Percentiles rank a stretch among this genome's conserved stretches.
These are phyloP conservation scores for Zanthoxylum bungeanum DNA, from an alignment of 345 rosid genomes.

Conservation along the genomic window DNA sequence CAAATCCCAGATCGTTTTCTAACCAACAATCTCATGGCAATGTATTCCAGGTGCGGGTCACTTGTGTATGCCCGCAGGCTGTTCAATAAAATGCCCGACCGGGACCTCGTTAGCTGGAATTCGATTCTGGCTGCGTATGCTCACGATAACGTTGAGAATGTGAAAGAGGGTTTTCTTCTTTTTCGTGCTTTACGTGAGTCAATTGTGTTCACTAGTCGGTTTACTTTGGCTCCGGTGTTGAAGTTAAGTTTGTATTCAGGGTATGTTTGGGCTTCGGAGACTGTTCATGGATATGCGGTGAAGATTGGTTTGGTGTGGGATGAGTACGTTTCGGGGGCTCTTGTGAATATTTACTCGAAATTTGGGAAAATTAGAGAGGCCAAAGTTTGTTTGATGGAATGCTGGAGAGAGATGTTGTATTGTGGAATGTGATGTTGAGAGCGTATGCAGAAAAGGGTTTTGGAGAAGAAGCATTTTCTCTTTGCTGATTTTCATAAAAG, in stretches of 20 bases:
- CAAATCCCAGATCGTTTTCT: conserved; percentile 42
- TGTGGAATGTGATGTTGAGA: conserved; percentile 61
- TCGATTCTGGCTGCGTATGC: conserved; percentile 57
- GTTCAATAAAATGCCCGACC: conserved; percentile 48
- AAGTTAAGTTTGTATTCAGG: conserved; percentile 53
- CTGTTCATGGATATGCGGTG: conserved; percentile 52
- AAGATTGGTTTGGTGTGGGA: conserved; percentile 50
- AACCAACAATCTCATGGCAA: conserved; percentile 45
- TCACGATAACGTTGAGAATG: conserved; percentile 20
- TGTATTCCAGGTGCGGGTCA: conserved; percentile 56
- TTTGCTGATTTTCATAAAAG: conserved; percentile 36
- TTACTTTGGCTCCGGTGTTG: conserved; percentile 52
- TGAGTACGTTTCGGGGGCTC: conserved; percentile 46
- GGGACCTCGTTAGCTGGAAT: conserved; percentile 62
- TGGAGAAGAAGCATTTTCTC: conserved; percentile 31
- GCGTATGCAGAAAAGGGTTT: conserved; percentile 40
- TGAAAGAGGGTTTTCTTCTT: conserved; percentile 35
- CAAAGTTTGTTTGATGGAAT: conserved; percentile 42
- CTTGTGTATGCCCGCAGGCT: conserved; percentile 41
- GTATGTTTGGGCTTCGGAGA: conserved; percentile 41
- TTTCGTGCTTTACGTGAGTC: conserved; percentile 34
- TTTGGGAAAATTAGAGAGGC: conserved; percentile 46
- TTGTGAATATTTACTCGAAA: conserved; percentile 51
- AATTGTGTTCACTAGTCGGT: conserved; percentile 32
- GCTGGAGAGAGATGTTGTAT: conserved; percentile 44